phyloP scores from a whole-genome alignment of 2,329 filamentous ascomycete genomes.

The Coniochaeta ligniaria region DNA sequence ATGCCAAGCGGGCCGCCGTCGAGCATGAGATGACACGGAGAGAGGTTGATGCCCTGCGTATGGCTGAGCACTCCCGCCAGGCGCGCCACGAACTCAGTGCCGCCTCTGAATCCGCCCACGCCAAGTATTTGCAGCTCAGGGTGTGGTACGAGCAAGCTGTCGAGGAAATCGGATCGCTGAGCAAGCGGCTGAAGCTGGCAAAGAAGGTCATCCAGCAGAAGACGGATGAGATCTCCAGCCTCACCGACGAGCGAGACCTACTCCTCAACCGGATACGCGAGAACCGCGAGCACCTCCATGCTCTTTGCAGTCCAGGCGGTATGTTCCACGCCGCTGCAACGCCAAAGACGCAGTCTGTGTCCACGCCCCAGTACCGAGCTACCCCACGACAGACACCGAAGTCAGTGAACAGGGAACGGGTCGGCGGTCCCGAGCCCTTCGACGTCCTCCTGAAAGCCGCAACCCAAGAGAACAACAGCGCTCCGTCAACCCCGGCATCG shows the following conservation, averaged over 20 bases:
- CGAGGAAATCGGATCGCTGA: constrained; percentile 57
- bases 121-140: constrained; percentile 56
- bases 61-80: constrained; percentile 62
- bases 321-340: constrained; percentile 57
- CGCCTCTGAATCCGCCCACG: constrained; percentile 44
- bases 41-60: constrained; percentile 78
- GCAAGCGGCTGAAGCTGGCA: constrained; percentile 60
- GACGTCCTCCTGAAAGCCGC: constrained; percentile 76
- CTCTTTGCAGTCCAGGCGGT: constrained; percentile 67
- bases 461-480: constrained; percentile 68
- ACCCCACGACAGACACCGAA: constrained; percentile 45
- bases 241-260: constrained; percentile 71
- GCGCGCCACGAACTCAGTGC: constrained; percentile 45
- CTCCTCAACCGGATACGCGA: constrained; percentile 80
- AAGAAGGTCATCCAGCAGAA: constrained; percentile 74
- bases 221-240: constrained; percentile 61
- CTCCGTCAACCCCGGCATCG: constrained; percentile 61
- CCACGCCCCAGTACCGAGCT: constrained; percentile 36
- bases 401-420: constrained; percentile 29
- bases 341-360: constrained; percentile 40
- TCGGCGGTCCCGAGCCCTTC: constrained; percentile 52
- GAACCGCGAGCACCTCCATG: constrained; percentile 80
- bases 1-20: constrained; percentile 78
- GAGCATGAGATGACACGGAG: constrained; percentile 88
- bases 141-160: constrained; percentile 58